Conservation (phyloP, 495 filamentous ascomycete species). For the Penicillium coffeae region DNA sequence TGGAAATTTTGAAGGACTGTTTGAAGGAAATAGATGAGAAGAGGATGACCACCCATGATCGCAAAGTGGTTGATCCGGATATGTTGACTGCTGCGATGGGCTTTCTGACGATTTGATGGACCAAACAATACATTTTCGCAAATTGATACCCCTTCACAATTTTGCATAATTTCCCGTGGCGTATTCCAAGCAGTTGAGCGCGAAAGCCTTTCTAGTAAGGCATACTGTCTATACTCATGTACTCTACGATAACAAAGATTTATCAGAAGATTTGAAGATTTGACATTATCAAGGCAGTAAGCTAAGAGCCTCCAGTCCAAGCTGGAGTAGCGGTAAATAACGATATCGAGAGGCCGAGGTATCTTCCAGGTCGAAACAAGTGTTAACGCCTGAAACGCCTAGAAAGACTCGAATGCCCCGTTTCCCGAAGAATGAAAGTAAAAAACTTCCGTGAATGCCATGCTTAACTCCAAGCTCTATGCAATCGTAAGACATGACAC, state of each 20-base stretch:
- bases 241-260: too few relatives aligned
- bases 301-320: background rate
- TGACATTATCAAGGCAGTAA: background rate
- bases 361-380: background rate
- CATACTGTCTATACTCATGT: too few relatives aligned
- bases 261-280: too few relatives aligned
- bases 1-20: constrained; percentile 35
- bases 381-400: constrained; percentile 8
- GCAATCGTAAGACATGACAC: constrained; percentile 41
- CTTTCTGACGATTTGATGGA: constrained; percentile 31
- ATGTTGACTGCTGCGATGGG: constrained; percentile 37
- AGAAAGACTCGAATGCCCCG: constrained; percentile 24
- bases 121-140: background rate
- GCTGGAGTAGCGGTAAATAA: background rate
- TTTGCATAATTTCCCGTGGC: too few relatives aligned
- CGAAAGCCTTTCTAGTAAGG: too few relatives aligned
- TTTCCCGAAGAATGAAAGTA: constrained; percentile 21
- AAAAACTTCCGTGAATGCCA: constrained; percentile 24
- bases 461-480: constrained; percentile 42
- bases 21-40: constrained; percentile 30
- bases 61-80: constrained; percentile 26
- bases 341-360: background rate
- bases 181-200: too few relatives aligned
- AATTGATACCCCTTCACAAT: background rate
- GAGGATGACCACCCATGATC: constrained; percentile 1